Base-by-base conservation (phyloP, 805 yeast species). In the Starmera pachycereana region DNA sequence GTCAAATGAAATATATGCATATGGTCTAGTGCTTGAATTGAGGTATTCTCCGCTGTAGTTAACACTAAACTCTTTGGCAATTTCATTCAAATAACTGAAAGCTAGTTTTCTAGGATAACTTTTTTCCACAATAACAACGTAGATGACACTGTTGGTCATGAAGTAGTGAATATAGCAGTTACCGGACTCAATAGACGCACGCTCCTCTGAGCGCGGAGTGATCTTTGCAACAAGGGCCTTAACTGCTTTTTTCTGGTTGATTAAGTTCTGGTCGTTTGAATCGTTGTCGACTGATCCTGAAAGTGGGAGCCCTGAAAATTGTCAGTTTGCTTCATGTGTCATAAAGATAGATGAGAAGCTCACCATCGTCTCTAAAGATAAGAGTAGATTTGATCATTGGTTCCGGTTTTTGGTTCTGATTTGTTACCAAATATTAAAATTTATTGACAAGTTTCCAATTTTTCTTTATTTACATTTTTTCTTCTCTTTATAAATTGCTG, bases 211-310 rank as follows among this genome's bases (percentile, higher is more conserved):
- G 46, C 78, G 73, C 37, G 89, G 81, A 29, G 80, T 81, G 56
- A 89, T 73, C 54, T 90, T 73, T 29, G 81, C 66, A 25, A 88
- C 72, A 40, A 92, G 69, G 40, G 81, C 63, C 61, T 90, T 89
- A 49, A 86, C 76, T 60, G 87, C 87, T 58, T 82, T 77, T 71
- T 89, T 90, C 57, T 85, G 88, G 39, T 85, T 92, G 19, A 68
- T 54, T 35, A 90, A 65, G 4, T 67, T 65, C 1, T 78, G 68
- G 45, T 73, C 77, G 32, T 72, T 69, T 22, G 27, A 22, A 46
- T 83, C 88, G 47, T 81, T 85, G 56, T 90, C 97, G 11, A 86
- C 89, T 2, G 96, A 83, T 7, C 95, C 95, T 44, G 94, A 78
- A 40, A 90, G 69, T 27, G 98, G 97, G 37, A 92, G 77, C 19